These are phyloP conservation scores for Auriscalpium vulgare DNA, from an alignment of 768 basidiomycete species.

Conservation along the genomic window DNA sequence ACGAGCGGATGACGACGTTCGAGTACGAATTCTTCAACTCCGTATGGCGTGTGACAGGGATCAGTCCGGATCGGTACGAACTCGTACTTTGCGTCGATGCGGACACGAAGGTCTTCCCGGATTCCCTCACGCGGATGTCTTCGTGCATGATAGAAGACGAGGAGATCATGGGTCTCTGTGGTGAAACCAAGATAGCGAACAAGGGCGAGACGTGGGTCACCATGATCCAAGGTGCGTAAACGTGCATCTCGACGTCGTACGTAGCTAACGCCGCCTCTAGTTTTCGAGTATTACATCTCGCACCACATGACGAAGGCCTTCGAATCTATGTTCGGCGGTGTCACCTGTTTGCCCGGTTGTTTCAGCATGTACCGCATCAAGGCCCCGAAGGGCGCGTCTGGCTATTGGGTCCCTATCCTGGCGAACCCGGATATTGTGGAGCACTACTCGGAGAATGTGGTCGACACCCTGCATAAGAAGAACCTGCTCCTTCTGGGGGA, in stretches of 20 bases:
- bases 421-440: constrained; percentile 98
- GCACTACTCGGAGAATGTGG: constrained; percentile 98
- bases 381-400: constrained; percentile 91
- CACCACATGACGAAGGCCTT: constrained; percentile 99
- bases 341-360: constrained; percentile 98
- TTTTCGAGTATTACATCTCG: constrained; percentile 99
- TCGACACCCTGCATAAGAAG: constrained; percentile 99
- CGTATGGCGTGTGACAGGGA: constrained; percentile 90
- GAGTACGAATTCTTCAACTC: constrained; percentile 99
- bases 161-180: constrained; percentile 98
- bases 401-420: constrained; percentile 97
- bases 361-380: constrained; percentile 99
- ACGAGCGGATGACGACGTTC: constrained; percentile 99
- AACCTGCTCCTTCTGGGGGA: constrained; percentile 94
- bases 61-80: constrained; percentile 94
- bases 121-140: constrained; percentile 92
- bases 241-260: neutral
- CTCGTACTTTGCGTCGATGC: constrained; percentile 94
- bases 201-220: constrained; percentile 98
- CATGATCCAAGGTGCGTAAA: constrained; percentile 88
- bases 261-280: constrained; percentile 31
- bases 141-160: constrained; percentile 95
- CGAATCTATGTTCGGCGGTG: constrained; percentile 99
- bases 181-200: constrained; percentile 99
- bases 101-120: constrained; percentile 98